Evolutionary conservation across 2,329 filamentous ascomycete genomes (phyloP), one percentile per base, ranked within the genome.

Genomic region (Xylariales sp.): DNA sequence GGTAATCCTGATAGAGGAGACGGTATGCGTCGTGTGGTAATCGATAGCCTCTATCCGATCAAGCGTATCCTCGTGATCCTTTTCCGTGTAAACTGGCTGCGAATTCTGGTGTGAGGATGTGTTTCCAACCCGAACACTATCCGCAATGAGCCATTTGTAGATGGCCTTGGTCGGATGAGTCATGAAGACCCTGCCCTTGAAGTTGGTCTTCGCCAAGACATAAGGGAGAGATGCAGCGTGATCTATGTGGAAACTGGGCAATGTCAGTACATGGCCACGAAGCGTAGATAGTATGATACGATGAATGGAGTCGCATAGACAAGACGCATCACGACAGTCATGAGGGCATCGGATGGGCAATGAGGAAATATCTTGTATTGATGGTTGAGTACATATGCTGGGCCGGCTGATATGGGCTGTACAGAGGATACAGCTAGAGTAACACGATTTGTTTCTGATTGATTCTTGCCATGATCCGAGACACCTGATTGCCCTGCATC

Each of bases 111-210:
- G 78, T 8, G 78, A 80, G 2, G 78, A 80, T 4, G 77, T 82
- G 57, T 82, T 86, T 60, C 84, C 85, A 21, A 98, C 90, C 45
- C 93, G 84, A 32, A 98, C 88, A 51, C 89, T 95, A 65, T 98
- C 93, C 64, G 95, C 89, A 48, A 97, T 96, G 38, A 97, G 80
- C 91, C 93, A 97, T 68, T 97, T 97, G 77, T 98, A 98, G 61
- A 98, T 98, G 54, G 93, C 93, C 65, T 98, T 97, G 34, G 93
- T 98, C 2, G 93, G 89, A 70, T 98, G 93, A 38, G 93, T 98
- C 91, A 97, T 98, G 70, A 96, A 97, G 46, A 97, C 91, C 16
- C 90, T 82, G 36, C 93, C 93, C 51, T 86, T 85, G 71, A 98
- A 98, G 64, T 96, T 96, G 27, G 93, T 97, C 70, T 98, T 98